Conservation (phyloP, 805 yeast species). For the Hanseniaspora lindneri region DNA sequence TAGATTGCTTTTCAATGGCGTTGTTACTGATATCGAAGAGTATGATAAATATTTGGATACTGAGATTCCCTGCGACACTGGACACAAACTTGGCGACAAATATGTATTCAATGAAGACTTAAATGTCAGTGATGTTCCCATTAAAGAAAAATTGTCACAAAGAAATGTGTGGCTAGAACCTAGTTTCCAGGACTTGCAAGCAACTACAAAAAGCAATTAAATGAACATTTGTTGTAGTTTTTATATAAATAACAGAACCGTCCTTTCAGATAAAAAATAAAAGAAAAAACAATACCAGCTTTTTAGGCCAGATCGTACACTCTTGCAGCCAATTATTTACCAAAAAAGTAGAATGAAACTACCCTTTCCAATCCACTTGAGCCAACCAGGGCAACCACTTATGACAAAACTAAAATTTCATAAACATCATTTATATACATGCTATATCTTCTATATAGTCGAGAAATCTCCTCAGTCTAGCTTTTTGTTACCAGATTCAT, state of each 20-base stretch:
- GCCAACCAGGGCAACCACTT: too few species aligned
- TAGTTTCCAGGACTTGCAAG: conserved; percentile 8
- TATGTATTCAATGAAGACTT: background rate
- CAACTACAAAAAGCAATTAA: too few species aligned
- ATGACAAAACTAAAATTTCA: too few species aligned
- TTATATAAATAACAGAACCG: too few species aligned
- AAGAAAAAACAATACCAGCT: too few species aligned
- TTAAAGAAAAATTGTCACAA: background rate
- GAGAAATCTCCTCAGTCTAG: background rate
- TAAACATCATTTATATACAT: conserved; percentile 4
- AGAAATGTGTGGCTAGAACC: conserved; percentile 5
- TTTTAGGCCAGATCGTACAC: too few species aligned
- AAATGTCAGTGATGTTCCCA: conserved; percentile 13
- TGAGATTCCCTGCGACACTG: background rate
- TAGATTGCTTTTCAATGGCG: conserved; percentile 36
- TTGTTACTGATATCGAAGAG: conserved; percentile 19
- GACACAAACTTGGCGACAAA: background rate
- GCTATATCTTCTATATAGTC: background rate
- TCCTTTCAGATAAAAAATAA: too few species aligned
- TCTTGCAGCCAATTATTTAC: too few species aligned
- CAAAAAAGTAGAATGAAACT: too few species aligned
- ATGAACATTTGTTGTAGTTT: too few species aligned
- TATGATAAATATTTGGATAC: background rate
- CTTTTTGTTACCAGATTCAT: conserved; percentile 8
- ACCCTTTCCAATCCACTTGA: too few species aligned